phyloP scores from a whole-genome alignment of 2,329 filamentous ascomycete genomes.

The Botrytis fabae region DNA sequence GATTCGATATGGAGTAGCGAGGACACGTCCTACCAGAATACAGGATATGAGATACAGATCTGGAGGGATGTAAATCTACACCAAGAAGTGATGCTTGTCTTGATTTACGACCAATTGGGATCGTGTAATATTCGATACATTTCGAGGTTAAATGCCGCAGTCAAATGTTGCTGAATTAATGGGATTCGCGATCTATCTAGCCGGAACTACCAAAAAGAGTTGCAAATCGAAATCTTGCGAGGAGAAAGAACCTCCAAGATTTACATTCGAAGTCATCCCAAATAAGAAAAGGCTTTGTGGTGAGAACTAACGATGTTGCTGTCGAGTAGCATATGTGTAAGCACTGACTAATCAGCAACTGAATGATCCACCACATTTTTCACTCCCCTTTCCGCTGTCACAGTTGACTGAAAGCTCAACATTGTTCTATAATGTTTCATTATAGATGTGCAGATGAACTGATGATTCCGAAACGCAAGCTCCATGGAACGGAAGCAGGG shows the following conservation, averaged over 20 bases:
- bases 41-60: not conserved
- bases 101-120: not conserved
- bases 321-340: not conserved
- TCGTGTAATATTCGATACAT: not conserved
- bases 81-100: not conserved
- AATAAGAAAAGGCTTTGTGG: not conserved
- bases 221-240: not conserved
- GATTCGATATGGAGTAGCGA: not conserved
- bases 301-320: not conserved
- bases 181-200: not conserved
- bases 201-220: not conserved
- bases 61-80: not conserved
- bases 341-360: not conserved
- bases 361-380: not conserved
- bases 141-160: not conserved
- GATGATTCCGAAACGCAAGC: not conserved
- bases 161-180: not conserved
- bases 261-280: not conserved
- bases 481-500: not conserved
- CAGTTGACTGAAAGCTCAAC: not conserved
- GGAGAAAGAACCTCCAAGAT: not conserved
- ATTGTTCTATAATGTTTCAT: not conserved
- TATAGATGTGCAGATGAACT: not conserved
- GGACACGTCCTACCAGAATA: not conserved
- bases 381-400: not conserved